A percentile compares a stretch with the other conserved stretches of the same genome.
phyloP scores from a whole-genome alignment of 1,139 yeast genomes.

The Kluyveromyces sp. region DNA sequence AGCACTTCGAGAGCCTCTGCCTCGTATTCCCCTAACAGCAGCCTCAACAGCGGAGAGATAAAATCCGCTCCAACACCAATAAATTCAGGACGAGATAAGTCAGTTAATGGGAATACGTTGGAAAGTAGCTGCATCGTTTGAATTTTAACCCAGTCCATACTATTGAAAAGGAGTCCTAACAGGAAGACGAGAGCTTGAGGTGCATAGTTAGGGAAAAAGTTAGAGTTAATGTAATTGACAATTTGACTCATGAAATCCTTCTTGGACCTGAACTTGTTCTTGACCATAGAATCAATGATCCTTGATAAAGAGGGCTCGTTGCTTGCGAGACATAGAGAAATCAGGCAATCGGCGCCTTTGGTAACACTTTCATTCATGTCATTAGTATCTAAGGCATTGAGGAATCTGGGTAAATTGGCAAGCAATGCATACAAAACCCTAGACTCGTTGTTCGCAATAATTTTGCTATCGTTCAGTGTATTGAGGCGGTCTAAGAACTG shows the following conservation, averaged over 20 bases:
- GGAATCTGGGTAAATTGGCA: slow-evolving; percentile 75
- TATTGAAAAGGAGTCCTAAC: slow-evolving; percentile 73
- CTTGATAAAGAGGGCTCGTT: slow-evolving; percentile 59
- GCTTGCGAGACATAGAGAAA: slow-evolving; percentile 52
- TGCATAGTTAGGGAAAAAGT: slow-evolving; percentile 69
- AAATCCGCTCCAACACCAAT: slow-evolving; percentile 91
- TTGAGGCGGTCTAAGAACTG: slow-evolving; percentile 68
- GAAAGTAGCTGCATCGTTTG: slow-evolving; percentile 76
- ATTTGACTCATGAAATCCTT: slow-evolving; percentile 82
- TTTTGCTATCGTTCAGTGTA: slow-evolving; percentile 60
- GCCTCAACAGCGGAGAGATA: slow-evolving; percentile 78
- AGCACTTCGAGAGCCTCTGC: slow-evolving; percentile 83
- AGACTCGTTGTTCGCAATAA: slow-evolving; percentile 66
- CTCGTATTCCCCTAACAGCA: slow-evolving; percentile 80
- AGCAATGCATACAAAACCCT: slow-evolving; percentile 66
- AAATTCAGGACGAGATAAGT: slow-evolving; percentile 72
- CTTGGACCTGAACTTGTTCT: slow-evolving; percentile 75
- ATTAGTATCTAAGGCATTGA: slow-evolving; percentile 65
- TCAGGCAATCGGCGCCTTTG: slow-evolving; percentile 52
- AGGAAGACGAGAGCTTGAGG: slow-evolving; percentile 70
- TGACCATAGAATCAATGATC: slow-evolving; percentile 68
- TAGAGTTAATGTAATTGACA: slow-evolving; percentile 55
- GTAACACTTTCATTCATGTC: slow-evolving; percentile 46
- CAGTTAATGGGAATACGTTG: slow-evolving; percentile 67
- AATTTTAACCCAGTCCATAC: slow-evolving; percentile 65